Percentiles rank a stretch among this genome's conserved stretches.
Evolutionary conservation across 2,329 filamentous ascomycete species (phyloP).

Genomic region (Ophiosphaerella herpotricha): DNA sequence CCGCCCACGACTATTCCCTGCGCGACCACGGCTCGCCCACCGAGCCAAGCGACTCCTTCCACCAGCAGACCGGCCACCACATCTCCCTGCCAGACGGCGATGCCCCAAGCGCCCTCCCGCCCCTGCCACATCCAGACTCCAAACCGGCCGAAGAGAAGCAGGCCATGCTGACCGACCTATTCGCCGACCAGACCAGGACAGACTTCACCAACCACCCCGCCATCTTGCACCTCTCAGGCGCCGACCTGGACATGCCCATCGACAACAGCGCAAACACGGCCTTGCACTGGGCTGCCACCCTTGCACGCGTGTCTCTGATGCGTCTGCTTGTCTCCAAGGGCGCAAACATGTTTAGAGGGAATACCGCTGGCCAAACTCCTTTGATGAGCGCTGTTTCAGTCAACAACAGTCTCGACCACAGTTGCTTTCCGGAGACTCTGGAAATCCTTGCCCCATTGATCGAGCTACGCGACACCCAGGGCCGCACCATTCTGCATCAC

Average conservation of each 20-base stretch:
- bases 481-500: slow-evolving; percentile 90
- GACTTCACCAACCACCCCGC: slow-evolving; percentile 78
- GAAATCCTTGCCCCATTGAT: slow-evolving; percentile 89
- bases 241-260: slow-evolving; percentile 89
- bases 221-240: slow-evolving; percentile 72
- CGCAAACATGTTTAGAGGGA: slow-evolving; percentile 85
- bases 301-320: slow-evolving; percentile 82
- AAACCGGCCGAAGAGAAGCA: slow-evolving; percentile 79
- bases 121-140: slow-evolving; percentile 62
- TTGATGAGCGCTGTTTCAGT: slow-evolving; percentile 91
- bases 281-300: slow-evolving; percentile 92
- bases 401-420: slow-evolving; percentile 91
- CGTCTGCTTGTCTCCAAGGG: slow-evolving; percentile 81
- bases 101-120: slow-evolving; percentile 64
- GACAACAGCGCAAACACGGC: slow-evolving; percentile 88
- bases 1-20: slow-evolving; percentile 61
- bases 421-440: slow-evolving; percentile 86
- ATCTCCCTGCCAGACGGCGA: slow-evolving; percentile 55
- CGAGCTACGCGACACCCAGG: slow-evolving; percentile 85
- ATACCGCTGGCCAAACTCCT: slow-evolving; percentile 87
- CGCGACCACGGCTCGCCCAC: slow-evolving; percentile 69
- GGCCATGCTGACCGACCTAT: slow-evolving; percentile 75
- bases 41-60: slow-evolving; percentile 78
- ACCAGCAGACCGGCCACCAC: slow-evolving; percentile 51
- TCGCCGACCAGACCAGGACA: slow-evolving; percentile 61